phyloP scores from a whole-genome alignment of 495 filamentous ascomycete genomes.

The Hypoxylon fragiforme region DNA sequence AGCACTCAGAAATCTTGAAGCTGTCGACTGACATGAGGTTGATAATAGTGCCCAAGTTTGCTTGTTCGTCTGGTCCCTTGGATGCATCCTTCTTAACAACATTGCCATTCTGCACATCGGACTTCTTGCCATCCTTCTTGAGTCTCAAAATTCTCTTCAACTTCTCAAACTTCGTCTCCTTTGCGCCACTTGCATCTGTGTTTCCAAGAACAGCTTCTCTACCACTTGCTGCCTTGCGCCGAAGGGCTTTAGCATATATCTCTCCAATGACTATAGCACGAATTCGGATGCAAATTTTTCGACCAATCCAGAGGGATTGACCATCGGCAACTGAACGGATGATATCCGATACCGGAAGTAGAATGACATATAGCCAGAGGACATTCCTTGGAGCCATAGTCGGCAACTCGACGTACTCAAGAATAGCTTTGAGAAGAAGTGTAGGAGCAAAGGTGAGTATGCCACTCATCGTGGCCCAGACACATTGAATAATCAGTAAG shows the following conservation, averaged over 20 bases:
- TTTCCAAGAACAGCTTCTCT: conserved; percentile 67
- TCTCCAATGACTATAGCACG: conserved; percentile 96
- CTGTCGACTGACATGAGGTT: conserved; percentile 99
- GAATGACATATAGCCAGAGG: conserved; percentile 92
- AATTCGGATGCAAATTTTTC: conserved; percentile 89
- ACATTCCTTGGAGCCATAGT: conserved; percentile 78
- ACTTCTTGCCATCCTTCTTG: conserved; percentile 54
- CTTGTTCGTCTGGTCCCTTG: conserved; percentile 66
- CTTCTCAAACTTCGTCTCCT: conserved; percentile 52
- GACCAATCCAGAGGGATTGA: conserved; percentile 91
- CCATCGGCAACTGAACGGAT: conserved; percentile 77
- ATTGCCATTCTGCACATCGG: conserved; percentile 27
- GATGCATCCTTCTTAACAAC: conserved; percentile 38
- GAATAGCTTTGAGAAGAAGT: conserved; percentile 83
- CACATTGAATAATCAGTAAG: conserved; percentile 73
- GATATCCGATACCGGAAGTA: conserved; percentile 79
- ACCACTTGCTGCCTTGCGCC: conserved; percentile 82
- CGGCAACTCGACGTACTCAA: conserved; percentile 90
- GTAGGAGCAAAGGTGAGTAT: conserved; percentile 89
- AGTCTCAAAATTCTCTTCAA: conserved; percentile 60
- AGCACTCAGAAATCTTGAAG: conserved; percentile 94
- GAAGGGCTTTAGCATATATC: conserved; percentile 95
- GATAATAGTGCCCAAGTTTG: conserved; percentile 93
- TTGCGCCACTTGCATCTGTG: conserved; percentile 38
- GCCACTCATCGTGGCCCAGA: conserved; percentile 77